These are phyloP conservation scores for Botryobasidium botryosum DNA, from an alignment of 768 basidiomycete species.

Conservation along the genomic window DNA sequence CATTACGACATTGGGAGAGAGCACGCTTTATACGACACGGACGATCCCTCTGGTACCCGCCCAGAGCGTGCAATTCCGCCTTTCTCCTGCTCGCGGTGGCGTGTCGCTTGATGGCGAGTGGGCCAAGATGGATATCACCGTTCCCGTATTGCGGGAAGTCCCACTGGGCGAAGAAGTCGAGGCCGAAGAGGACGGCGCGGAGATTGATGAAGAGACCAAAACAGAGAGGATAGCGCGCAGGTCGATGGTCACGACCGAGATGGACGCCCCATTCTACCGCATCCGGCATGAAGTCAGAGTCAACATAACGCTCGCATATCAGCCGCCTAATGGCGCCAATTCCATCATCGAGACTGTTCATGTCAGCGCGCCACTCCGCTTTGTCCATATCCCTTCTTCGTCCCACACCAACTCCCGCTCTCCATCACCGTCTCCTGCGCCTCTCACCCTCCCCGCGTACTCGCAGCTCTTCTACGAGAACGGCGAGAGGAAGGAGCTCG, in stretches of 20 bases:
- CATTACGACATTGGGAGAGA: no score
- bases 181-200: conserved; percentile 1
- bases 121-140: conserved; percentile 38
- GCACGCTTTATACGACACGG: conserved; percentile 8
- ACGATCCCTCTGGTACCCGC: conserved; percentile 10
- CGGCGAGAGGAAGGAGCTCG: conserved; percentile 29
- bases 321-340: neutral
- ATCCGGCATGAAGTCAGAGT: conserved; percentile 39
- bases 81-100: conserved; percentile 25
- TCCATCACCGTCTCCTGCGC: conserved; percentile 8
- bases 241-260: conserved; percentile 28
- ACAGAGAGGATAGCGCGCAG: conserved; percentile 1
- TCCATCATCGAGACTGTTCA: neutral
- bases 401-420: conserved; percentile 12
- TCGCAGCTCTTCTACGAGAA: conserved; percentile 61
- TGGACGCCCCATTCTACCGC: conserved; percentile 36
- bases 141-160: conserved; percentile 29
- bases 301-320: conserved; percentile 22
- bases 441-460: conserved; percentile 43
- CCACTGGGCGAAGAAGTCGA: conserved; percentile 6
- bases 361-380: conserved; percentile 29
- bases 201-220: conserved; percentile 1
- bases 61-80: conserved; percentile 10
- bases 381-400: conserved; percentile 29
- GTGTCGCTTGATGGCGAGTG: conserved; percentile 37